phyloP scores from a whole-genome alignment of 2,329 filamentous ascomycete species.

The Botryosphaeria dothidea region DNA sequence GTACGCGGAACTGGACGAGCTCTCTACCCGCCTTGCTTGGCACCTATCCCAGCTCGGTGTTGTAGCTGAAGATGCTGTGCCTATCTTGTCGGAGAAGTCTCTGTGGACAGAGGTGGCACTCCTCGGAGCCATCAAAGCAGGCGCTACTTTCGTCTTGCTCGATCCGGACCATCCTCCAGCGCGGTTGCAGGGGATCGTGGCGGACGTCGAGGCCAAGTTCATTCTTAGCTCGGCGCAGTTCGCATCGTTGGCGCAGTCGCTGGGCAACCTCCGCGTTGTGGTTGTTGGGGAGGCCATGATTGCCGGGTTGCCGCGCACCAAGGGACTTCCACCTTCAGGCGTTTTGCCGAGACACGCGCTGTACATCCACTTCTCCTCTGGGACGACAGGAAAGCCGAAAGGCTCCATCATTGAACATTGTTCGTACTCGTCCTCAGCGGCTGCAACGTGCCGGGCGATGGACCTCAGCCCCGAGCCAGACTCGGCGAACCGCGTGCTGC shows the following conservation, averaged over 20 bases:
- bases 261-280: not conserved
- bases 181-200: not conserved
- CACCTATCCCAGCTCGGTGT: constrained; percentile 35
- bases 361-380: not conserved
- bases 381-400: not conserved
- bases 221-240: not conserved
- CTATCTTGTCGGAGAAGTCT: not conserved
- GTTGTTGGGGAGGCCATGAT: not conserved
- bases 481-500: constrained; percentile 33
- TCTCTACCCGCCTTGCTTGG: constrained; percentile 35
- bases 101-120: constrained; percentile 35
- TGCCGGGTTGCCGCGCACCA: too few species aligned
- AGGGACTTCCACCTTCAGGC: not conserved
- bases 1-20: constrained; percentile 48
- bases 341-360: not conserved
- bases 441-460: not conserved
- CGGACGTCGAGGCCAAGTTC: not conserved
- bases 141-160: constrained; percentile 29
- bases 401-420: not conserved
- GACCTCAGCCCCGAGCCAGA: constrained; percentile 29
- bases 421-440: not conserved
- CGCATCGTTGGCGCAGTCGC: not conserved
- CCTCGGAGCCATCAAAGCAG: constrained; percentile 38
- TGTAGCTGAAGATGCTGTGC: not conserved
- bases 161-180: constrained; percentile 22